These are phyloP conservation scores for Alternaria arborescens DNA, from an alignment of 2,329 filamentous ascomycete genomes.

Conservation along the genomic window DNA sequence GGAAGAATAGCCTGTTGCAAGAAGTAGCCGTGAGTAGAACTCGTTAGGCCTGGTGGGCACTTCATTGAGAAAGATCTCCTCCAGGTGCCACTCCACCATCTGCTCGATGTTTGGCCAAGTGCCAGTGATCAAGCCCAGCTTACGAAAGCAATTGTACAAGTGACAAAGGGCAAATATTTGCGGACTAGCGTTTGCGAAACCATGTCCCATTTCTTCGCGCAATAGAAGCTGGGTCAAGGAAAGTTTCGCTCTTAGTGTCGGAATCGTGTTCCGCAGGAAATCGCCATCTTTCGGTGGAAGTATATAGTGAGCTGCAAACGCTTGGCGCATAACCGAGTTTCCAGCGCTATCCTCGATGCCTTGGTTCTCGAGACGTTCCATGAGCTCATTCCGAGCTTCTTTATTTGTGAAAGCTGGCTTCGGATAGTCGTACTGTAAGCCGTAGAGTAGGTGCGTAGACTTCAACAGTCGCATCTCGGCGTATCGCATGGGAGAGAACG, in stretches of 20 bases:
- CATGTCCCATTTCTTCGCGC: neutral
- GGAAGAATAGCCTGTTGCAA: neutral
- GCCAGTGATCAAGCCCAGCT: constrained; percentile 1
- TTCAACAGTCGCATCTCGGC: neutral
- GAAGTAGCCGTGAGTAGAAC: neutral
- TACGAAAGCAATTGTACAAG: neutral
- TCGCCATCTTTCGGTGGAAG: neutral
- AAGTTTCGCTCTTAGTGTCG: neutral
- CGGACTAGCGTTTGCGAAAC: neutral
- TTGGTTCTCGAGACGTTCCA: neutral
- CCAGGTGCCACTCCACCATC: neutral
- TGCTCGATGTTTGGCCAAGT: neutral
- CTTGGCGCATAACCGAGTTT: neutral
- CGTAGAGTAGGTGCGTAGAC: neutral
- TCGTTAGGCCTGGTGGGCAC: neutral
- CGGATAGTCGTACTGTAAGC: constrained; percentile 3
- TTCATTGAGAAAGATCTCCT: neutral
- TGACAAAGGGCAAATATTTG: constrained; percentile 4
- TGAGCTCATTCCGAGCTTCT: neutral
- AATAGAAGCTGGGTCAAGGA: neutral
- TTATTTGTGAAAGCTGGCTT: neutral
- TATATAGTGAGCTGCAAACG: neutral
- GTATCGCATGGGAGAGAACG: neutral
- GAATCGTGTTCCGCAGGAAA: constrained; percentile 3
- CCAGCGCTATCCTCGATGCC: neutral